Conservation (phyloP, 1,284 basidiomycete species). For the Apiotrichum domesticum region DNA sequence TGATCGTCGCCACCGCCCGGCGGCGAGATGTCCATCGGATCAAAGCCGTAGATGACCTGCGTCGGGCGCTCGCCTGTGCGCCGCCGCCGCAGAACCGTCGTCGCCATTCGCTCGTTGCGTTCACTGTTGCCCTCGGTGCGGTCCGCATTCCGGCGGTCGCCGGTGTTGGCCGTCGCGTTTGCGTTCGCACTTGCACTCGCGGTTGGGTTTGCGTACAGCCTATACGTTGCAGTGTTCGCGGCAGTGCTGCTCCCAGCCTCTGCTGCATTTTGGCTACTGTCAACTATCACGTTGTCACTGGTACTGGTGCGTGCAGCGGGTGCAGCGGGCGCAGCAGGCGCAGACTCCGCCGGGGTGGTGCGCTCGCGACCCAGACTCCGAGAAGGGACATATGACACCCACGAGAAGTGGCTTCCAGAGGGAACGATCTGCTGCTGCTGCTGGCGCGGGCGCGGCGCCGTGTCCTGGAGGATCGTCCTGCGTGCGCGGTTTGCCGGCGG, state of each 20-base stretch:
- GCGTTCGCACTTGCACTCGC: too few species aligned
- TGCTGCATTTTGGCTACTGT: neutral
- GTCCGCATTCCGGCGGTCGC: neutral
- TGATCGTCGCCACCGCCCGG: constrained; percentile 12
- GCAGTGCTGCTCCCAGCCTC: neutral
- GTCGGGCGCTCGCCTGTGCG: neutral
- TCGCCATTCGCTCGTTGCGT: constrained; percentile 14
- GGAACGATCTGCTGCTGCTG: constrained; percentile 3
- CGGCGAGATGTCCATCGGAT: constrained; percentile 13
- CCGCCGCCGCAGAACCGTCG: constrained; percentile 3
- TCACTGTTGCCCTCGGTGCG: neutral
- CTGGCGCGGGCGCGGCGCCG: neutral
- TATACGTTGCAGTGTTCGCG: too few species aligned
- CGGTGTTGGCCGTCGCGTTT: too few species aligned
- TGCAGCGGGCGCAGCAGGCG: too few species aligned
- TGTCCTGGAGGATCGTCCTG: constrained; percentile 1
- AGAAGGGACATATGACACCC: constrained; percentile 1
- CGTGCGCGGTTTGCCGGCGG: neutral
- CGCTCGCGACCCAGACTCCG: neutral
- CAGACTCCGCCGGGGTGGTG: neutral
- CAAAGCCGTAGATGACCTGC: constrained; percentile 6
- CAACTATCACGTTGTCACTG: too few species aligned
- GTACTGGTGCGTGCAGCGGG: too few species aligned
- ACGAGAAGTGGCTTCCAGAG: constrained; percentile 1
- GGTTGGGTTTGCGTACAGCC: too few species aligned